A percentile compares a stretch with the other conserved stretches of the same genome.
Evolutionary conservation across 2,329 filamentous ascomycete species (phyloP).

Genomic region (Colletotrichum tanaceti): DNA sequence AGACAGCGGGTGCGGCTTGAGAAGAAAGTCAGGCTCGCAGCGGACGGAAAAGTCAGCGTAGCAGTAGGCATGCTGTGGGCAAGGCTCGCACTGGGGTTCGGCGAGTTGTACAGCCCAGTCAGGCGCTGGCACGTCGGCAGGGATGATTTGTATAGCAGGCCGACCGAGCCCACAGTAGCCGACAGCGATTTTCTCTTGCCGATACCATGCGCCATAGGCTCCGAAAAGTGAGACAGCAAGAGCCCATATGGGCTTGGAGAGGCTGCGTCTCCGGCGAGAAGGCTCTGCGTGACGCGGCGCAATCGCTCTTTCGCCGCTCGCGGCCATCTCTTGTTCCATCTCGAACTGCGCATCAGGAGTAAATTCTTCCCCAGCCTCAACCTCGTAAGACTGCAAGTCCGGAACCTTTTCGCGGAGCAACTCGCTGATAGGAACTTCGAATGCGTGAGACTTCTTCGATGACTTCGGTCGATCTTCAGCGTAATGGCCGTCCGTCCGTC

Average conservation of each 20-base stretch:
- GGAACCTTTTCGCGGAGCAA: constrained; percentile 49
- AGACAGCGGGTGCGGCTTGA: constrained; percentile 85
- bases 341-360: constrained; percentile 90
- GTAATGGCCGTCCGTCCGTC: constrained; percentile 54
- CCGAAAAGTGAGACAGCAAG: constrained; percentile 76
- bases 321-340: constrained; percentile 75
- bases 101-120: constrained; percentile 77
- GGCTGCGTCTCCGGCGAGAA: constrained; percentile 55
- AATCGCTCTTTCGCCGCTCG: constrained; percentile 61
- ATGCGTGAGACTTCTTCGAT: constrained; percentile 60
- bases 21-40: constrained; percentile 89
- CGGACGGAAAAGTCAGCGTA: constrained; percentile 79
- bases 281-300: constrained; percentile 57
- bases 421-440: constrained; percentile 66
- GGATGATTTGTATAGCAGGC: constrained; percentile 63
- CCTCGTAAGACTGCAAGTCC: constrained; percentile 45
- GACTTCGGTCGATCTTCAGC: constrained; percentile 35
- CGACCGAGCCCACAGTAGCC: constrained; percentile 92
- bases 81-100: constrained; percentile 87
- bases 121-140: constrained; percentile 68
- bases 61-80: constrained; percentile 91
- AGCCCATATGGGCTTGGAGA: constrained; percentile 76
- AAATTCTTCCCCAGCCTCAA: constrained; percentile 89
- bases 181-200: constrained; percentile 95
- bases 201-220: constrained; percentile 84